Conservation (phyloP, 2,329 filamentous ascomycete species). For the Ophiosphaerella narmari region DNA sequence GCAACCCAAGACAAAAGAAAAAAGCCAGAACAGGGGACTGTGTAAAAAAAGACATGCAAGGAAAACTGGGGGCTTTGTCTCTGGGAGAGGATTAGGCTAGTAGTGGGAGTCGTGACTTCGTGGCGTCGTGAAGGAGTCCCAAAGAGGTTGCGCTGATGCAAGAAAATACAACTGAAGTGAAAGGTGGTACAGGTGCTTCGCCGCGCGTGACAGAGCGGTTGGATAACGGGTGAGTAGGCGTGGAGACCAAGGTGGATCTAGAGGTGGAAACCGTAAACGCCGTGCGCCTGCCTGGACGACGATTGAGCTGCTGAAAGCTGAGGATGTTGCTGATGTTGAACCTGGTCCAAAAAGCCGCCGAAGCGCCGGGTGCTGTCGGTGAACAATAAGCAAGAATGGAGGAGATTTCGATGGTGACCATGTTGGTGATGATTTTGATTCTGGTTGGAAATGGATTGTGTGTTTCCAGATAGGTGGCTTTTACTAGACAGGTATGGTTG, state of each 20-base stretch:
- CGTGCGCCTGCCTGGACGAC: constrained; percentile 28
- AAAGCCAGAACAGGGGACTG: constrained; percentile 4
- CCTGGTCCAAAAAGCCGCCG: constrained; percentile 32
- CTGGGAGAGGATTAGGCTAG: constrained; percentile 25
- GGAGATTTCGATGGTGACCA: constrained; percentile 33
- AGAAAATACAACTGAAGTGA: constrained; percentile 35
- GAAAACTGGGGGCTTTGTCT: constrained; percentile 2
- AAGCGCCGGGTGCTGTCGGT: constrained; percentile 36
- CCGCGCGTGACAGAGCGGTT: background rate
- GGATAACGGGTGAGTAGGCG: background rate
- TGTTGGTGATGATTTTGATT: constrained; percentile 22
- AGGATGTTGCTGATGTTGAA: constrained; percentile 24
- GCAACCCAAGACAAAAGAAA: constrained; percentile 13
- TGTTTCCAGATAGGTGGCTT: constrained; percentile 12
- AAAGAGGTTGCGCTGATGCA: constrained; percentile 35
- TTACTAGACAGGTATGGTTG: constrained; percentile 18
- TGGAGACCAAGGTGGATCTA: constrained; percentile 11
- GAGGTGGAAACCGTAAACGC: constrained; percentile 31
- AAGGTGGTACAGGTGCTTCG: constrained; percentile 12
- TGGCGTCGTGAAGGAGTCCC: constrained; percentile 40
- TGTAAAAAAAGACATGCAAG: constrained; percentile 6
- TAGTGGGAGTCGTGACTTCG: constrained; percentile 41
- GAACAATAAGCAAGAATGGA: constrained; percentile 49
- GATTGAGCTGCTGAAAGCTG: constrained; percentile 19
- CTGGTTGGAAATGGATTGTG: constrained; percentile 10